These are phyloP conservation scores for Pseudocohnilembus persalinus DNA, from an alignment of 169 alveolate genomes.

Conservation along the genomic window DNA sequence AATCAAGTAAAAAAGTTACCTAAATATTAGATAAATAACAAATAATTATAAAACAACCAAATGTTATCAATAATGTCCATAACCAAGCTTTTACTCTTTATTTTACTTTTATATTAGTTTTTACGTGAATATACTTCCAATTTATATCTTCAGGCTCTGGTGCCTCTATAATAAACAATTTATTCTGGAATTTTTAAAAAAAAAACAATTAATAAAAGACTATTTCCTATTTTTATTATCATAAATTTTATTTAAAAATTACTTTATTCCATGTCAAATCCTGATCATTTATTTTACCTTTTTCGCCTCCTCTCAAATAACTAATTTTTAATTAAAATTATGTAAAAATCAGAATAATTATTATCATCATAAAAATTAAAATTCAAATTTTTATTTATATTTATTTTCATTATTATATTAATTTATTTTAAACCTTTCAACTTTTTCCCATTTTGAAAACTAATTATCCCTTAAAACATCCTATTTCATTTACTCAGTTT, in stretches of 20 bases:
- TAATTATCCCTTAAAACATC: neutral
- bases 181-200: too few species aligned
- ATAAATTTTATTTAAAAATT: too few species aligned
- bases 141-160: conserved; percentile 45
- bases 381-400: too few species aligned
- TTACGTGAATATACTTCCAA: conserved; percentile 34
- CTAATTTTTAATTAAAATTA: neutral
- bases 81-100: conserved; percentile 30
- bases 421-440: neutral
- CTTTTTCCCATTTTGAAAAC: neutral
- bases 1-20: too few species aligned
- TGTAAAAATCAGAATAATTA: neutral
- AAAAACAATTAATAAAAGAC: too few species aligned
- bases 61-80: neutral
- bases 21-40: neutral
- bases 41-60: conserved; percentile 10
- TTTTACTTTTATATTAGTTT: conserved; percentile 23
- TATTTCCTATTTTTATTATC: too few species aligned
- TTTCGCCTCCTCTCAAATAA: neutral
- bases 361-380: too few species aligned
- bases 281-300: neutral
- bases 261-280: neutral
- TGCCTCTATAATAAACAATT: conserved; percentile 23
- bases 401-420: too few species aligned
- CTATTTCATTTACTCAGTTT: neutral